phyloP scores from a whole-genome alignment of 2,329 filamentous ascomycete species.

The Graphiopsis chlorocephala region DNA sequence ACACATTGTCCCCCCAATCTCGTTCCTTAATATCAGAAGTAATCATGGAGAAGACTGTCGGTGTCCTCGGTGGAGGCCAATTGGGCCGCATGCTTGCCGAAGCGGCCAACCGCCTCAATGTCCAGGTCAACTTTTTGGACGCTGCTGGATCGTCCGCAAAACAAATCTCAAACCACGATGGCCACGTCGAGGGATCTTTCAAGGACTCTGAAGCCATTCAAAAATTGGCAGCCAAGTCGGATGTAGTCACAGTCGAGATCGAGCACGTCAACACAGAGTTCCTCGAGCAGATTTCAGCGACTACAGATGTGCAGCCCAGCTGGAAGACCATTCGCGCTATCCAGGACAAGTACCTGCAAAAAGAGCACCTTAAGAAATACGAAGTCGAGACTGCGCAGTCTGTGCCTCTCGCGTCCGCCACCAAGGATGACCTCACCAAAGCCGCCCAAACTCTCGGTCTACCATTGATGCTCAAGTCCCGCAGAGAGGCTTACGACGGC shows the following conservation, averaged over 20 bases:
- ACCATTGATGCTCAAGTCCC: conserved; percentile 89
- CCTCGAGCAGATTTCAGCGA: conserved; percentile 73
- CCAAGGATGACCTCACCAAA: conserved; percentile 59
- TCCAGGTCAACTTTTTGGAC: conserved; percentile 77
- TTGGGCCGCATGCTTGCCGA: conserved; percentile 93
- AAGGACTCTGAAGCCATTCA: conserved; percentile 76
- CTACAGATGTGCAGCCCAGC: conserved; percentile 68
- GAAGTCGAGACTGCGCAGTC: conserved; percentile 72
- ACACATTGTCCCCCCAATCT: not conserved
- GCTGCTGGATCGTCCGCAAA: conserved; percentile 74
- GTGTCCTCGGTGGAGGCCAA: conserved; percentile 49
- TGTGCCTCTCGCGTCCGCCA: conserved; percentile 60
- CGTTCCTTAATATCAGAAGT: not conserved
- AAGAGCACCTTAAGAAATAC: conserved; percentile 68
- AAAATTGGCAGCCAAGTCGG: conserved; percentile 70
- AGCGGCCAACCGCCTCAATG: conserved; percentile 74
- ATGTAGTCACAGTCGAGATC: conserved; percentile 89
- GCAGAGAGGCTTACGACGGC: conserved; percentile 91
- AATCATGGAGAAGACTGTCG: conserved; percentile 30
- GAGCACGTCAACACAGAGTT: conserved; percentile 92
- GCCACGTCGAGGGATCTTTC: conserved; percentile 83
- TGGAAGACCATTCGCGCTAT: conserved; percentile 85
- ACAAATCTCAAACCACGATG: conserved; percentile 72
- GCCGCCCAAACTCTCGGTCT: conserved; percentile 68
- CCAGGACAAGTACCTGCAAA: conserved; percentile 91